Conservation (phyloP, 176 grass and related monocot species). For the Oryza longistaminata region DNA sequence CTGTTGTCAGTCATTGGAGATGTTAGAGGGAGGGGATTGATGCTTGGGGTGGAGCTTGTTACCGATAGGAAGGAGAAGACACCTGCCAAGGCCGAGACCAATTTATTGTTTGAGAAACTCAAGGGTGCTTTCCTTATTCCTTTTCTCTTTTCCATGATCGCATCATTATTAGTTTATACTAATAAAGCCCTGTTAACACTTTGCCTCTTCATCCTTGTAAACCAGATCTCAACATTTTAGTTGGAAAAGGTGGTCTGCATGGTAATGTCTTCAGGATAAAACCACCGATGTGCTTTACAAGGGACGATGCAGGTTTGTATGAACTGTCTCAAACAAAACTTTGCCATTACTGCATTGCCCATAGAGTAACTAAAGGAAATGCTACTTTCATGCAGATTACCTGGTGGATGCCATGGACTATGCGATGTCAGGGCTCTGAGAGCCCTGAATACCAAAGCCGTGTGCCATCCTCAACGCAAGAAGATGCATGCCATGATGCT, state of each 20-base stretch:
- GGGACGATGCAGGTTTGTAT: slow-evolving; percentile 75
- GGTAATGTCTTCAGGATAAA: slow-evolving; percentile 97
- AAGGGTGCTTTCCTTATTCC: slow-evolving; percentile 48
- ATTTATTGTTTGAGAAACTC: slow-evolving; percentile 85
- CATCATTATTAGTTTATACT: neutral
- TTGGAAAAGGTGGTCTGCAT: slow-evolving; percentile 88
- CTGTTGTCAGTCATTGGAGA: slow-evolving; percentile 82
- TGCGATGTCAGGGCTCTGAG: slow-evolving; percentile 76
- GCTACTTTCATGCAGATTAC: slow-evolving; percentile 60
- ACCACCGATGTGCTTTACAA: slow-evolving; percentile 97
- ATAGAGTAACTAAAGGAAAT: slow-evolving; percentile 6
- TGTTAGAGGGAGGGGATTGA: slow-evolving; percentile 95
- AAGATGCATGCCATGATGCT: neutral
- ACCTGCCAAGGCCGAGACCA: slow-evolving; percentile 79
- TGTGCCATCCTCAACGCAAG: neutral
- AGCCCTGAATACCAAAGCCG: neutral
- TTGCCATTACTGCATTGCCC: neutral
- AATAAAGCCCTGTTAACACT: neutral
- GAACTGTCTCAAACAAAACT: neutral
- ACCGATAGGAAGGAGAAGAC: slow-evolving; percentile 84
- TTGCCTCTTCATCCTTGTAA: neutral
- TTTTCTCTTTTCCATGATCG: neutral
- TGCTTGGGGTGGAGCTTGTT: slow-evolving; percentile 93
- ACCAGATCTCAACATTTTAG: slow-evolving; percentile 76
- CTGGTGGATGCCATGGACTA: slow-evolving; percentile 85